Conservation (phyloP, 1,284 basidiomycete genomes). For the Cutaneotrichosporon sp. region DNA sequence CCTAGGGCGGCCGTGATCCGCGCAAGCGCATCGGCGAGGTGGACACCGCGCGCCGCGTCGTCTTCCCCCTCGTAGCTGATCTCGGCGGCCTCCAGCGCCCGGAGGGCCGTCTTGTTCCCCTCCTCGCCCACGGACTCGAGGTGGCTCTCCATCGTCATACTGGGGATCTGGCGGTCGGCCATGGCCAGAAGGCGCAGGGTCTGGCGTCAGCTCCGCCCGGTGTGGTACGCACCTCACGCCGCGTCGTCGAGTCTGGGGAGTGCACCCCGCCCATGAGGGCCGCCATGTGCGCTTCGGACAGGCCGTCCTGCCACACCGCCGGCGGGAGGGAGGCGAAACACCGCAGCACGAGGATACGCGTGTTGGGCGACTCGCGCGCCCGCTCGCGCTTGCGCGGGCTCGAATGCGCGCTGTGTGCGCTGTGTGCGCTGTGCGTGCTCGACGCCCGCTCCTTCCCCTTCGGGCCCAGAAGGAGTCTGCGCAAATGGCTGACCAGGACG, state of each 20-base stretch:
- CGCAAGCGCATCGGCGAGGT: constrained; percentile 7
- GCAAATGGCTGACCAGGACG: constrained; percentile 5
- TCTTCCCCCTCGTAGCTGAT: constrained; percentile 5
- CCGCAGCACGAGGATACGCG: constrained; percentile 33
- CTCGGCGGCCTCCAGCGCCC: constrained; percentile 31
- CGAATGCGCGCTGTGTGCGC: constrained; percentile 11
- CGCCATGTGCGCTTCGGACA: constrained; percentile 37
- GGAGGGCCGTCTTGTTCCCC: constrained; percentile 22
- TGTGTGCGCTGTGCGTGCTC: no score
- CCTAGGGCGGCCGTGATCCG: constrained; percentile 4
- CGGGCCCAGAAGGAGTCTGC: constrained; percentile 7
- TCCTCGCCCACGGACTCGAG: constrained; percentile 3
- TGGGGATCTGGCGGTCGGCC: constrained; percentile 18
- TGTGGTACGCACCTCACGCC: constrained; percentile 27
- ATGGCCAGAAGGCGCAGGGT: constrained; percentile 28
- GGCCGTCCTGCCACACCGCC: constrained; percentile 24
- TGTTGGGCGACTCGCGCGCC: constrained; percentile 22
- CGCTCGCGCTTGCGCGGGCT: constrained; percentile 3
- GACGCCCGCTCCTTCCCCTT: constrained; percentile 11
- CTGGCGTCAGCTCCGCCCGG: constrained; percentile 14
- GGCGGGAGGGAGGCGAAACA: constrained; percentile 30
- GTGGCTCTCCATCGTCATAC: constrained; percentile 9
- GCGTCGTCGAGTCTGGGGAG: constrained; percentile 30
- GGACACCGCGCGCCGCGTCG: neutral
- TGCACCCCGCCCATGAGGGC: constrained; percentile 41